A percentile compares a stretch with the other conserved stretches of the same genome.
These are phyloP conservation scores for Zygosaccharomyces pseudobailii DNA, from an alignment of 1,139 yeast genomes.

Conservation along the genomic window DNA sequence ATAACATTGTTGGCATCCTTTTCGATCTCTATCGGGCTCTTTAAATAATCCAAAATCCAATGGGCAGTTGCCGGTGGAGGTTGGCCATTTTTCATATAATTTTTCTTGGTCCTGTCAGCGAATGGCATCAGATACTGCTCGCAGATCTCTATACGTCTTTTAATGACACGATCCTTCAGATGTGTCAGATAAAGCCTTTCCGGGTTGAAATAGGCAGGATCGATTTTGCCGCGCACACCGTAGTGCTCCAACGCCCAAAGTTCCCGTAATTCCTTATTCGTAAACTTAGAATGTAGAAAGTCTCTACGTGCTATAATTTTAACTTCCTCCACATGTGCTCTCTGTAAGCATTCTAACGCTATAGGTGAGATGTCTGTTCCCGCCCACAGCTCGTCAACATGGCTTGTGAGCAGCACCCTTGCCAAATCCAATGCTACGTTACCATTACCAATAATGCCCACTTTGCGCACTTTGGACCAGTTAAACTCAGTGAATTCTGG, in stretches of 20 bases:
- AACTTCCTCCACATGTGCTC: conserved; percentile 56
- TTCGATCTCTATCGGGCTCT: conserved; percentile 57
- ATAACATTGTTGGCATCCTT: conserved; percentile 36
- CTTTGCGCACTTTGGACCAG: conserved; percentile 56
- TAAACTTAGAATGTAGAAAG: conserved; percentile 74
- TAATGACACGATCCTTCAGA: conserved; percentile 57
- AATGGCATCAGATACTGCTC: conserved; percentile 47
- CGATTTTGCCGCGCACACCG: conserved; percentile 53
- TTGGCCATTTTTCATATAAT: conserved; percentile 28
- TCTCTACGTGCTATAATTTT: conserved; percentile 85
- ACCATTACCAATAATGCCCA: conserved; percentile 90
- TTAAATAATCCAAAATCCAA: conserved; percentile 70
- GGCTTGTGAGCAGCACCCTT: conserved; percentile 62
- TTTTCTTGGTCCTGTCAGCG: conserved; percentile 24
- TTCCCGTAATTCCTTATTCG: conserved; percentile 89
- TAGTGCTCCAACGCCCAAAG: conserved; percentile 57
- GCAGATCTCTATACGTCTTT: conserved; percentile 62
- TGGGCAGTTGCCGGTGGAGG: conserved; percentile 34
- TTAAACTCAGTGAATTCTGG: conserved; percentile 34
- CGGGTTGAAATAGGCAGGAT: conserved; percentile 43
- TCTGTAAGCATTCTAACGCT: conserved; percentile 52
- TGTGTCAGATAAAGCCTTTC: conserved; percentile 38
- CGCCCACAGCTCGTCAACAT: conserved; percentile 48
- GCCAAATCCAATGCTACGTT: conserved; percentile 96
- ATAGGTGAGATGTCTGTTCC: conserved; percentile 67